phyloP scores from a whole-genome alignment of 2,329 filamentous ascomycete genomes.

The Lachnum nothofagi region DNA sequence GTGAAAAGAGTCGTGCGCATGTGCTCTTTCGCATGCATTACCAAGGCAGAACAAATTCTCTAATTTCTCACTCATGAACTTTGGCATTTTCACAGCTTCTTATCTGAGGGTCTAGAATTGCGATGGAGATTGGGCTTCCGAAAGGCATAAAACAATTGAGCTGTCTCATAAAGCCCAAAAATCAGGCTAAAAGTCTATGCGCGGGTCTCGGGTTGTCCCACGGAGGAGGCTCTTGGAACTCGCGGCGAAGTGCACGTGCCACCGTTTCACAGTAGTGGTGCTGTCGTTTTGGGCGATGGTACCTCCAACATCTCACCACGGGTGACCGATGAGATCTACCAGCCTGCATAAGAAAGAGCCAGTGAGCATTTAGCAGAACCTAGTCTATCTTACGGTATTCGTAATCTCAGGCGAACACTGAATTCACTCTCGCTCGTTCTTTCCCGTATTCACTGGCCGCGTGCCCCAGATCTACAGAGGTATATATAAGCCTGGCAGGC shows the following conservation, averaged over 20 bases:
- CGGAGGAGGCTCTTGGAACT: too few relatives aligned
- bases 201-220: too few relatives aligned
- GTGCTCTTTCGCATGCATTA: too few relatives aligned
- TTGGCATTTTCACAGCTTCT: too few relatives aligned
- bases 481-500: slow-evolving; percentile 1
- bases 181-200: neutral
- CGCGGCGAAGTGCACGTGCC: neutral
- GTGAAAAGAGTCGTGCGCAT: too few relatives aligned
- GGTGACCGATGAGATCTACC: neutral
- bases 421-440: neutral
- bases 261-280: slow-evolving; percentile 5
- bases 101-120: too few relatives aligned
- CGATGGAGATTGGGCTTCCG: too few relatives aligned
- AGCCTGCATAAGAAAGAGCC: neutral
- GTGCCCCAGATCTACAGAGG: neutral
- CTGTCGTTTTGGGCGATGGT: slow-evolving; percentile 1
- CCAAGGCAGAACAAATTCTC: too few relatives aligned
- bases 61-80: too few relatives aligned
- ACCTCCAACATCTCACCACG: too few relatives aligned
- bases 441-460: neutral
- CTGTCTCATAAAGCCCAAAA: neutral
- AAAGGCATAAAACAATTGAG: neutral
- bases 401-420: neutral
- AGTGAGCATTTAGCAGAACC: neutral
- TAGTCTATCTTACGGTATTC: neutral